Percentiles rank a stretch among this genome's conserved stretches.
Conservation (phyloP, 2,329 filamentous ascomycete genomes). For the Claviceps cyperi region DNA sequence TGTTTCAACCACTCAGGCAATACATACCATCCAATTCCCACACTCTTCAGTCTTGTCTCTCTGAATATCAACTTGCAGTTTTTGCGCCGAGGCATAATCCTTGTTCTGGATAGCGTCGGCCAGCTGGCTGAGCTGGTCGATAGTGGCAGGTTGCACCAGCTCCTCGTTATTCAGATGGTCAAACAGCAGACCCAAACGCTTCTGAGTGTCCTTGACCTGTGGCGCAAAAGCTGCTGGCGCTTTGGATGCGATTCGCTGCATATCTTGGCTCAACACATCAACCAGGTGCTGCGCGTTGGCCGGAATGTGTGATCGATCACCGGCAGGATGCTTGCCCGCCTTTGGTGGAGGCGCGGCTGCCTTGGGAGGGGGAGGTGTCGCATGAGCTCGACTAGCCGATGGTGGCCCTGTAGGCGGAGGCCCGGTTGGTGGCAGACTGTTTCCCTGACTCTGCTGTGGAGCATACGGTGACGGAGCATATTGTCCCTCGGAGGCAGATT, state of each 20-base stretch:
- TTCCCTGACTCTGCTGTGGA: constrained; percentile 28
- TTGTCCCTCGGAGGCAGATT: constrained; percentile 23
- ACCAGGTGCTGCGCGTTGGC: constrained; percentile 60
- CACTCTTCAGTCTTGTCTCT: constrained; percentile 67
- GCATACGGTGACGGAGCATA: constrained; percentile 19
- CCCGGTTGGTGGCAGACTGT: constrained; percentile 17
- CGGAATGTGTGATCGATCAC: constrained; percentile 84
- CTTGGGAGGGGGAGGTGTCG: constrained; percentile 32
- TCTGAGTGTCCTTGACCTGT: constrained; percentile 88
- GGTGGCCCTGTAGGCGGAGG: constrained; percentile 25
- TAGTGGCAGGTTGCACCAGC: constrained; percentile 65
- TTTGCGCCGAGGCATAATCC: constrained; percentile 53
- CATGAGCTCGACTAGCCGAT: constrained; percentile 16
- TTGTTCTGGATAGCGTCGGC: constrained; percentile 51
- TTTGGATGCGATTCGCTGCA: constrained; percentile 74
- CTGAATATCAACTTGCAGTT: constrained; percentile 61
- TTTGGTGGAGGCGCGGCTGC: constrained; percentile 38
- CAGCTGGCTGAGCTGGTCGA: constrained; percentile 50
- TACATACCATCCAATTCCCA: constrained; percentile 75
- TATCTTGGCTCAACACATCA: constrained; percentile 67
- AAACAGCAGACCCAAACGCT: constrained; percentile 83
- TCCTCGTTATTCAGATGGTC: constrained; percentile 96
- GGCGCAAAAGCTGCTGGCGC: constrained; percentile 76
- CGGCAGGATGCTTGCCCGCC: constrained; percentile 56
- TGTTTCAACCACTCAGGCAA: neutral